These are phyloP conservation scores for Claviceps sp. DNA, from an alignment of 2,329 filamentous ascomycete species.

Conservation along the genomic window DNA sequence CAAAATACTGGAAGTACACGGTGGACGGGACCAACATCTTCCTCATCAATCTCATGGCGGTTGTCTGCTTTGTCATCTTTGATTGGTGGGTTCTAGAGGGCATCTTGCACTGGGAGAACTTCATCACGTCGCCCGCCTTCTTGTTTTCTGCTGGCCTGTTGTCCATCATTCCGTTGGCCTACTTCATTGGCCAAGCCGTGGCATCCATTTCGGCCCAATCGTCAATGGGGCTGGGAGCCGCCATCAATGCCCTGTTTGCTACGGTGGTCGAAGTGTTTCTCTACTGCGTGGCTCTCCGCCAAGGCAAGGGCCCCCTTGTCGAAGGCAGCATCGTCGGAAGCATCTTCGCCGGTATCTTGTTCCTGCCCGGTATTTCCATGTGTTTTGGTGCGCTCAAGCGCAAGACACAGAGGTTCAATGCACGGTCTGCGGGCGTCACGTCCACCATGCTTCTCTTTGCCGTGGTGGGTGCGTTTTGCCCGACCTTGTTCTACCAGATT, in stretches of 20 bases:
- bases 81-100: slow-evolving; percentile 74
- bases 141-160: slow-evolving; percentile 73
- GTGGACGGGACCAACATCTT: slow-evolving; percentile 98
- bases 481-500: slow-evolving; percentile 95
- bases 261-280: slow-evolving; percentile 96
- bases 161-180: slow-evolving; percentile 91
- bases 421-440: slow-evolving; percentile 87
- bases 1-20: slow-evolving; percentile 98
- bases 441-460: slow-evolving; percentile 97
- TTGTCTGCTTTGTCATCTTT: slow-evolving; percentile 89
- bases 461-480: slow-evolving; percentile 86
- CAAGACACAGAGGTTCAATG: slow-evolving; percentile 97
- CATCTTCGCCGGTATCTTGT: slow-evolving; percentile 92
- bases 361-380: slow-evolving; percentile 92
- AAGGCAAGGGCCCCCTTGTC: slow-evolving; percentile 85
- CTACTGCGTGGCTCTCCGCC: slow-evolving; percentile 83
- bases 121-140: slow-evolving; percentile 71
- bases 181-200: slow-evolving; percentile 97
- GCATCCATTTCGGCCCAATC: slow-evolving; percentile 97
- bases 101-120: slow-evolving; percentile 53
- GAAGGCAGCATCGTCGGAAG: slow-evolving; percentile 96
- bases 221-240: slow-evolving; percentile 93
- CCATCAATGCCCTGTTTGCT: slow-evolving; percentile 96
- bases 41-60: slow-evolving; percentile 86
- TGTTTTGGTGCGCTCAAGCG: slow-evolving; percentile 96